These are phyloP conservation scores for Rhodotorula sp. DNA, from an alignment of 1,284 basidiomycete genomes.

Conservation along the genomic window DNA sequence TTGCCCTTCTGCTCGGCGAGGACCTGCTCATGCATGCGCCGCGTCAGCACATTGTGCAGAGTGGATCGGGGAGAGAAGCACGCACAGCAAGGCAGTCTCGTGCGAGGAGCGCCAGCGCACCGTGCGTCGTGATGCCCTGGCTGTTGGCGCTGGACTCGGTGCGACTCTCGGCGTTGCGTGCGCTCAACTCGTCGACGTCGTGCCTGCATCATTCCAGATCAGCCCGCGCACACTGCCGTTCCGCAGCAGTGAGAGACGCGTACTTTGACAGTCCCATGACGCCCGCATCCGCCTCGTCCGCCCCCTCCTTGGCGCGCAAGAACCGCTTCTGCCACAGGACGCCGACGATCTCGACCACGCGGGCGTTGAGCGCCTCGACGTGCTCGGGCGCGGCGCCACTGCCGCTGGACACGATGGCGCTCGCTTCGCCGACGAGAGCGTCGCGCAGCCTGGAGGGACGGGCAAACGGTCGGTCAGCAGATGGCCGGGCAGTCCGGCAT, in stretches of 20 bases:
- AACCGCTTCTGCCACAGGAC: constrained; percentile 22
- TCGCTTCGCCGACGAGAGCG: constrained; percentile 13
- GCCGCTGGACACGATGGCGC: constrained; percentile 7
- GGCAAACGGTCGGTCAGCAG: no score
- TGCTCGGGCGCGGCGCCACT: neutral
- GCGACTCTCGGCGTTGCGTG: neutral
- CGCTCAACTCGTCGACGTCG: constrained; percentile 2
- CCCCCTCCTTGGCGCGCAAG: neutral
- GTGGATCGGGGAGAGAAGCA: neutral
- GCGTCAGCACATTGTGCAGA: neutral
- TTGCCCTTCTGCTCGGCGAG: neutral
- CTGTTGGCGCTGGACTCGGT: neutral
- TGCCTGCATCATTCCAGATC: neutral
- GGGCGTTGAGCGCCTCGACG: constrained; percentile 16
- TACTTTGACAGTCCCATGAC: constrained; percentile 13
- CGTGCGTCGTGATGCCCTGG: constrained; percentile 17
- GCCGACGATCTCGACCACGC: constrained; percentile 21
- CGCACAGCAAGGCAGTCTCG: constrained; percentile 1
- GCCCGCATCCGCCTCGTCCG: neutral
- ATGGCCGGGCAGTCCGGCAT: no score
- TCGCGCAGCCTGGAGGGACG: constrained; percentile 20
- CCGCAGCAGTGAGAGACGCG: neutral
- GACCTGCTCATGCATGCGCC: neutral
- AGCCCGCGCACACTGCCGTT: no score
- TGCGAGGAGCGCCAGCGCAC: constrained; percentile 15